A percentile compares a stretch with the other conserved stretches of the same genome.
phyloP scores from a whole-genome alignment of 1,284 basidiomycete species.

The Laetiporus sulphureus region DNA sequence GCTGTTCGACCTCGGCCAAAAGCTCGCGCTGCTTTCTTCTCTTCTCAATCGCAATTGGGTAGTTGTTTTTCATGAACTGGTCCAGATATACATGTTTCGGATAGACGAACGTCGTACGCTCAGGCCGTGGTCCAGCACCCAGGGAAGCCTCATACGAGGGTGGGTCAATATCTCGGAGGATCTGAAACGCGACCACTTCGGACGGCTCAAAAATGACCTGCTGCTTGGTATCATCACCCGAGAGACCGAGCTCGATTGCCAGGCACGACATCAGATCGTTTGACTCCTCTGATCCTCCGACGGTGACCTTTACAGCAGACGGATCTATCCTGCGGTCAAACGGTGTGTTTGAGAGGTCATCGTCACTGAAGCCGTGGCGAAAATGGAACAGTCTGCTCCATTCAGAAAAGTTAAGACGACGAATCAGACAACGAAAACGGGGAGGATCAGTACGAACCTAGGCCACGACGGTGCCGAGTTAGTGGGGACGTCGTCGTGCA shows the following conservation, averaged over 20 bases:
- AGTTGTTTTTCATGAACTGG: conserved; percentile 56
- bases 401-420: too few relatives aligned
- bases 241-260: conserved; percentile 37
- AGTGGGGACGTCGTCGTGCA: conserved; percentile 18
- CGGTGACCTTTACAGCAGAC: conserved; percentile 34
- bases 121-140: conserved; percentile 19
- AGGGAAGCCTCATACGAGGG: conserved; percentile 18
- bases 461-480: conserved; percentile 24
- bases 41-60: conserved; percentile 43
- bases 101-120: conserved; percentile 47
- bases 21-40: conserved; percentile 38
- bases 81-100: conserved; percentile 65
- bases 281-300: conserved; percentile 28
- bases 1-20: conserved; percentile 37
- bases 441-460: background rate
- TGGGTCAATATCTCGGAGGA: conserved; percentile 28
- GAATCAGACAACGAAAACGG: too few relatives aligned
- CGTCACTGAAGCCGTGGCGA: conserved; percentile 30
- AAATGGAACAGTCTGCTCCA: conserved; percentile 37
- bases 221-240: conserved; percentile 17
- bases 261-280: conserved; percentile 58
- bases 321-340: conserved; percentile 29
- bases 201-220: conserved; percentile 56
- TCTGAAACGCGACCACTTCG: conserved; percentile 54
- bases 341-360: conserved; percentile 23